Evolutionary conservation across 345 rosid genomes (phyloP).

Genomic region (Gossypium turneri): DNA sequence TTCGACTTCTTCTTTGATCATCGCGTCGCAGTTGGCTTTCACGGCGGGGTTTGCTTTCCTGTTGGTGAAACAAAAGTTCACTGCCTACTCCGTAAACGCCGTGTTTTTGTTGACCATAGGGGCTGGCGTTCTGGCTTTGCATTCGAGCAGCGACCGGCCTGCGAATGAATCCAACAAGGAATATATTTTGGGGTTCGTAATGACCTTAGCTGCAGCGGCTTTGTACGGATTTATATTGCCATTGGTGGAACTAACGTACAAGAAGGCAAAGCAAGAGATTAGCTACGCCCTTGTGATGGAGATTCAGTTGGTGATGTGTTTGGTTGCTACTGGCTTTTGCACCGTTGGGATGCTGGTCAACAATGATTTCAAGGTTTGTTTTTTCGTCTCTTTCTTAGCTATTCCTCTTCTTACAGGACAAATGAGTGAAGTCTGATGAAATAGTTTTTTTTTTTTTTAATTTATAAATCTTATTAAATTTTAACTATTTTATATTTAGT

Average conservation of each 20-base stretch:
- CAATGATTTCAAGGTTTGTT: constrained; percentile 61
- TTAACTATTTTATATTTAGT: no score
- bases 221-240: constrained; percentile 66
- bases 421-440: no score
- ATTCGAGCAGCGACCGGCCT: constrained; percentile 49
- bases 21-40: constrained; percentile 68
- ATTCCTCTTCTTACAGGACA: no score
- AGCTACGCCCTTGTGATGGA: constrained; percentile 66
- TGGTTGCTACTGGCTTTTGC: constrained; percentile 56
- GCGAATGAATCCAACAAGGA: constrained; percentile 36
- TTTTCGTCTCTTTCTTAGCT: background rate
- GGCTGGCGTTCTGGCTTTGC: constrained; percentile 60
- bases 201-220: constrained; percentile 58
- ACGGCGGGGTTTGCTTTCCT: constrained; percentile 64
- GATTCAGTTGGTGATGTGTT: constrained; percentile 54
- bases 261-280: constrained; percentile 51
- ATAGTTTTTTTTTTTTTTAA: no score
- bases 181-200: constrained; percentile 47
- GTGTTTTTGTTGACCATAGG: constrained; percentile 60
- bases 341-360: constrained; percentile 54
- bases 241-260: constrained; percentile 55
- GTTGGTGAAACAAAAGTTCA: constrained; percentile 65
- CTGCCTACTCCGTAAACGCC: constrained; percentile 52
- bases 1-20: constrained; percentile 64
- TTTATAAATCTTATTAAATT: no score